Evolutionary conservation across 495 filamentous ascomycete species (phyloP).

Genomic region (Talaromyces adpressus): DNA sequence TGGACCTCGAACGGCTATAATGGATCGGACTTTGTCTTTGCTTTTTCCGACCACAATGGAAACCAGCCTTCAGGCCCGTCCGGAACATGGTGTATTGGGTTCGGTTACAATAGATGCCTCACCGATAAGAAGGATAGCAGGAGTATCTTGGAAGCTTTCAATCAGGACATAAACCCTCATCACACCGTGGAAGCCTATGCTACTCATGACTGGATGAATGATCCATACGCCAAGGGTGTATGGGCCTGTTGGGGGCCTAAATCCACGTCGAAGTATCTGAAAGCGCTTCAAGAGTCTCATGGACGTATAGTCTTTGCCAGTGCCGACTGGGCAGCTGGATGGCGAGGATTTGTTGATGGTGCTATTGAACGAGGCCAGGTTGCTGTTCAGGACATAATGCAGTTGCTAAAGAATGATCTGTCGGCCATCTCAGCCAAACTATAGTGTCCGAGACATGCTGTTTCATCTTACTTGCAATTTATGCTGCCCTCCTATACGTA

Average conservation of each 20-base stretch:
- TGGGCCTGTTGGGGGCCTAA: constrained; percentile 19
- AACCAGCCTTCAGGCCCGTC: constrained; percentile 12
- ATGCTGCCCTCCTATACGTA: neutral
- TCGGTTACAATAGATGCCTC: constrained; percentile 15
- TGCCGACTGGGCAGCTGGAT: constrained; percentile 27
- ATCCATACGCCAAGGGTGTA: constrained; percentile 19
- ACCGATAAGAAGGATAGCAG: constrained; percentile 13
- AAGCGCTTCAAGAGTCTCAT: constrained; percentile 16
- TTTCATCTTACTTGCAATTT: neutral
- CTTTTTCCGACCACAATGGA: constrained; percentile 13
- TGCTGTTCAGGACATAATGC: neutral
- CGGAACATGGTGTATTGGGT: constrained; percentile 18
- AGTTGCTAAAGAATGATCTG: neutral
- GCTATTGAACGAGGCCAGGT: constrained; percentile 21
- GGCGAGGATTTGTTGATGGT: constrained; percentile 26
- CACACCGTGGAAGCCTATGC: constrained; percentile 10
- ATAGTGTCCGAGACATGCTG: neutral
- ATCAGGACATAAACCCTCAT: constrained; percentile 7
- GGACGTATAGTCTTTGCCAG: constrained; percentile 22
- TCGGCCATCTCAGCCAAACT: neutral
- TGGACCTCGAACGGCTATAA: constrained; percentile 7
- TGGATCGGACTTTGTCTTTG: constrained; percentile 7
- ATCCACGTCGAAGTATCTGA: constrained; percentile 12
- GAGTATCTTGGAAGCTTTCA: constrained; percentile 8
- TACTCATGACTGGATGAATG: constrained; percentile 25